phyloP scores from a whole-genome alignment of 371 early-diverging fungal species.

The Nosema muscidifuracis region DNA sequence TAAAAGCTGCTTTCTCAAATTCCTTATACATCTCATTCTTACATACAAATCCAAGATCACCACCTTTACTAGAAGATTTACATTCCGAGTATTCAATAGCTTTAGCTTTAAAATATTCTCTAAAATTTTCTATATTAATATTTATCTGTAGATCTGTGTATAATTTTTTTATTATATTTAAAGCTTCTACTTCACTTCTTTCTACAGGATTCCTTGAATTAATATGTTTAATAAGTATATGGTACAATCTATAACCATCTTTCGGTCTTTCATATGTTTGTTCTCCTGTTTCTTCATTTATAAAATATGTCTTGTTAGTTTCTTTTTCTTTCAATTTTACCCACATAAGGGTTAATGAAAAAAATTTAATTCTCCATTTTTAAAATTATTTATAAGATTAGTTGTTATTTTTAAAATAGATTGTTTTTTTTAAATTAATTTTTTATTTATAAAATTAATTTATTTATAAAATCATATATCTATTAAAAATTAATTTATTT shows the following conservation, averaged over 20 bases:
- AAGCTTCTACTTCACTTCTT: conserved; percentile 75
- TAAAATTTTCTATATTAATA: conserved; percentile 62
- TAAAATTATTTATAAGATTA: too few species aligned
- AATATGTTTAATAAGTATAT: conserved; percentile 78
- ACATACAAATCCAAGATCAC: conserved; percentile 78
- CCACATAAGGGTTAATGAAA: conserved; percentile 21
- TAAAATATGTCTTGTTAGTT: conserved; percentile 71
- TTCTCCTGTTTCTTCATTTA: conserved; percentile 71
- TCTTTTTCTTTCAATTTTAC: conserved; percentile 65
- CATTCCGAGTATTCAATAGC: conserved; percentile 76
- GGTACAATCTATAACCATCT: conserved; percentile 68
- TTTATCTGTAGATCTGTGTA: conserved; percentile 64
- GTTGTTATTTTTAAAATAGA: too few species aligned
- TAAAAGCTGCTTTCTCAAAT: conserved; percentile 81
- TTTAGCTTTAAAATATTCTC: conserved; percentile 63
- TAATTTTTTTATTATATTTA: conserved; percentile 65
- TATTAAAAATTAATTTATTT: too few species aligned
- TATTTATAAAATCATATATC: too few species aligned
- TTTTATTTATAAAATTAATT: too few species aligned
- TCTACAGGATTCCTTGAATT: conserved; percentile 78
- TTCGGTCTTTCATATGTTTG: conserved; percentile 73
- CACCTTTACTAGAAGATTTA: conserved; percentile 72
- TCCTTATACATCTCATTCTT: conserved; percentile 72
- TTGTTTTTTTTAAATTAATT: too few species aligned
- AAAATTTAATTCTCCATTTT: too few species aligned